A percentile compares a stretch with the other conserved stretches of the same genome.
phyloP scores from a whole-genome alignment of 331 rosid species.

The Quercus phellos region DNA sequence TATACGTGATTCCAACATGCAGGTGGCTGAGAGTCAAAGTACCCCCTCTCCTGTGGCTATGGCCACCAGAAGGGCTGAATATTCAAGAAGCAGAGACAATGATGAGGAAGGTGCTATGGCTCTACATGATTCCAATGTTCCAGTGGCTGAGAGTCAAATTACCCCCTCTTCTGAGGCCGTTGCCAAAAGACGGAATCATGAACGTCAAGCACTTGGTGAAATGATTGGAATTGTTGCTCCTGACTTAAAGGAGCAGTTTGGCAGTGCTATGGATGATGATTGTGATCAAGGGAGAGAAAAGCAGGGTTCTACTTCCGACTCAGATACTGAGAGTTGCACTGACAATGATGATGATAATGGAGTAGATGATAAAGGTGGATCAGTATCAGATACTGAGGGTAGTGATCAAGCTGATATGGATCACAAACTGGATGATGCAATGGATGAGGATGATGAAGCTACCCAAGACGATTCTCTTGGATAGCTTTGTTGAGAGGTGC shows the following conservation, averaged over 20 bases:
- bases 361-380: slow-evolving; percentile 28
- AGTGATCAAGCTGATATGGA: slow-evolving; percentile 38
- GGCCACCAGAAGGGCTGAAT: slow-evolving; percentile 33
- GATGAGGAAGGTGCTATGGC: slow-evolving; percentile 40
- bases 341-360: slow-evolving; percentile 33
- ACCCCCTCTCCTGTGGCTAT: slow-evolving; percentile 36
- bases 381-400: slow-evolving; percentile 60
- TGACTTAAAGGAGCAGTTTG: slow-evolving; percentile 62
- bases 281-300: slow-evolving; percentile 25
- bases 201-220: slow-evolving; percentile 64
- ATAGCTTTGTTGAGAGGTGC: not conserved
- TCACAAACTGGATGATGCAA: slow-evolving; percentile 44
- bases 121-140: slow-evolving; percentile 40
- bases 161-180: slow-evolving; percentile 35
- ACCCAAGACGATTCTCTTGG: slow-evolving; percentile 62
- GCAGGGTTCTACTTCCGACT: slow-evolving; percentile 29
- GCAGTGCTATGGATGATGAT: slow-evolving; percentile 31
- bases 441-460: slow-evolving; percentile 68
- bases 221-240: slow-evolving; percentile 96
- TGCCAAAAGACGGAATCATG: slow-evolving; percentile 36
- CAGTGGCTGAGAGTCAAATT: slow-evolving; percentile 64
- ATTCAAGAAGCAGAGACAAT: slow-evolving; percentile 43
- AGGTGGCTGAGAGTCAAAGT: slow-evolving; percentile 66
- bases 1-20: slow-evolving; percentile 40
- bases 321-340: slow-evolving; percentile 60